These are phyloP conservation scores for Rhynchosporium agropyri DNA, from an alignment of 2,329 filamentous ascomycete species.

Conservation along the genomic window DNA sequence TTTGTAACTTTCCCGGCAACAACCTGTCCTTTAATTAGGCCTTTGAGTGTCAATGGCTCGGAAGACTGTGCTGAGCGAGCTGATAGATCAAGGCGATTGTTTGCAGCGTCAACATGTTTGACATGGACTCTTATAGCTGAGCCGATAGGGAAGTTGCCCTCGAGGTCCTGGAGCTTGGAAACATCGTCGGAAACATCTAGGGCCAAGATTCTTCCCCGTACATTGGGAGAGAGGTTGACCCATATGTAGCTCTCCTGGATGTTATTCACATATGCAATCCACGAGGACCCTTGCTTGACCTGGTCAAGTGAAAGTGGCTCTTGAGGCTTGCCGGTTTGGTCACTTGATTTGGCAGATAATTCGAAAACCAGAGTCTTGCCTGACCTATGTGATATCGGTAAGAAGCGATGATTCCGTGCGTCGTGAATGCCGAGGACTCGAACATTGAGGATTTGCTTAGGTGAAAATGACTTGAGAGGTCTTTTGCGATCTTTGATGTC, in stretches of 20 bases:
- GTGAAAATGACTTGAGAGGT: constrained; percentile 74
- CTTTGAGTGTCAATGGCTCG: constrained; percentile 65
- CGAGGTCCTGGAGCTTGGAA: constrained; percentile 73
- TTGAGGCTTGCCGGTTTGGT: constrained; percentile 54
- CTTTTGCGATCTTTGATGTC: constrained; percentile 81
- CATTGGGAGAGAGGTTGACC: constrained; percentile 86
- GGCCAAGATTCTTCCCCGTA: constrained; percentile 80
- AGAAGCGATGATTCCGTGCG: constrained; percentile 84
- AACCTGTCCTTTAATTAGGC: constrained; percentile 77
- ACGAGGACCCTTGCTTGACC: constrained; percentile 69
- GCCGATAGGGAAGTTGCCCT: constrained; percentile 84
- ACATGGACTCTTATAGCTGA: constrained; percentile 83
- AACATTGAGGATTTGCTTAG: constrained; percentile 71
- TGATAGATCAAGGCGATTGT: constrained; percentile 81
- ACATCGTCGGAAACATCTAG: constrained; percentile 89
- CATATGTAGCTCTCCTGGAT: constrained; percentile 77
- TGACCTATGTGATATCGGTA: constrained; percentile 85
- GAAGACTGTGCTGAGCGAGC: constrained; percentile 64
- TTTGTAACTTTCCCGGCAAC: constrained; percentile 84
- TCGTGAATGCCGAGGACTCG: constrained; percentile 87
- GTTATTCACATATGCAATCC: constrained; percentile 91
- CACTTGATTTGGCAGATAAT: constrained; percentile 76
- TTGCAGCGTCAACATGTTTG: constrained; percentile 69
- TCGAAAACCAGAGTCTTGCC: constrained; percentile 81
- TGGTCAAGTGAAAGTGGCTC: constrained; percentile 71